Percentiles rank a stretch among this genome's conserved stretches.
These are phyloP conservation scores for Xylaria telfairii DNA, from an alignment of 495 filamentous ascomycete genomes.

Conservation along the genomic window DNA sequence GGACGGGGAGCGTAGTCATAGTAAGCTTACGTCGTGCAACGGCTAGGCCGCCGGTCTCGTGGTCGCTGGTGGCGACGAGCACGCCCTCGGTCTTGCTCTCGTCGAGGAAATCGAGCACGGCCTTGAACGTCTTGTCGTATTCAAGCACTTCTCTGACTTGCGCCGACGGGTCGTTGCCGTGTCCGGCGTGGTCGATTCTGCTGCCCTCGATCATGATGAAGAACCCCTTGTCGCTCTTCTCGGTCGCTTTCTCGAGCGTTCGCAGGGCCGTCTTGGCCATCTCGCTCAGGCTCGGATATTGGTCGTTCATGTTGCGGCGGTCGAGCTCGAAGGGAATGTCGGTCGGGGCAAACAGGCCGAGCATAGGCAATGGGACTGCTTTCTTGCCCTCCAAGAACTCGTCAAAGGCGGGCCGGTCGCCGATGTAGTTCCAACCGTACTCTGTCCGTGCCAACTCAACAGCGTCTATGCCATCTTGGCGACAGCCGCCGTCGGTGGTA, in stretches of 20 bases:
- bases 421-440: conserved; percentile 78
- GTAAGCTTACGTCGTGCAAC: conserved; percentile 75
- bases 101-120: conserved; percentile 84
- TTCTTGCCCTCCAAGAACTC: conserved; percentile 69
- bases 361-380: conserved; percentile 73
- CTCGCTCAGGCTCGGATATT: conserved; percentile 88
- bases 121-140: conserved; percentile 84
- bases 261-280: conserved; percentile 85
- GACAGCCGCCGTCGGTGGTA: conserved; percentile 74
- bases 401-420: conserved; percentile 78
- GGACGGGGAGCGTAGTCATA: too few species aligned
- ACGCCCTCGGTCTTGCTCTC: conserved; percentile 74
- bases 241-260: conserved; percentile 81
- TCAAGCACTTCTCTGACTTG: conserved; percentile 94
- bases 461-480: conserved; percentile 74
- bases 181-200: conserved; percentile 94
- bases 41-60: conserved; percentile 90
- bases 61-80: conserved; percentile 87
- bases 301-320: conserved; percentile 73
- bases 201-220: conserved; percentile 98
- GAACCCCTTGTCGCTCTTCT: conserved; percentile 88
- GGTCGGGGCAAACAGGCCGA: conserved; percentile 82
- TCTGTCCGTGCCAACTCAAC: conserved; percentile 70
- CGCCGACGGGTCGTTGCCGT: conserved; percentile 92
- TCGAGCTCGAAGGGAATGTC: conserved; percentile 96